Evolutionary conservation across 192 early-diverging fungal species (phyloP), one percentile per base, ranked within the genome.

Genomic region (Coemansia umbellata): DNA sequence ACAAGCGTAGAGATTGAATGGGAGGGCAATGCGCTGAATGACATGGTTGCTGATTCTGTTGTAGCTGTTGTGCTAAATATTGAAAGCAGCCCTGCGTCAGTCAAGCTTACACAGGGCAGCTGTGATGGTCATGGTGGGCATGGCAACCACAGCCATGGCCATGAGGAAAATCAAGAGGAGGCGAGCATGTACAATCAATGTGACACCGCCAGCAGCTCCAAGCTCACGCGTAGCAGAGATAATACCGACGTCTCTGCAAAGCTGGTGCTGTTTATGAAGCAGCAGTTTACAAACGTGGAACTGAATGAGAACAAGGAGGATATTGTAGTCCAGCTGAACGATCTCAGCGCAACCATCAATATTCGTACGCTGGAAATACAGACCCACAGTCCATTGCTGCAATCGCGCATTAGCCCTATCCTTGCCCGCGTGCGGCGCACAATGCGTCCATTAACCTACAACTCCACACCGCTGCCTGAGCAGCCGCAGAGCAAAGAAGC

Each of bases 1-100:
- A 35, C 48, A 5, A 26, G 55, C 18, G 71, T 94, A 3, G 76
- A 85, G 37, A 65, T 99, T 18, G 93, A 94, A 64, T 99, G 96
- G 96, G 81, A 86, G 27, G 87, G 94, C 40, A 86, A 91, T 63
- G 71, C 85, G 22, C 83, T 94, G 61, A 95, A 92, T 53, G 96
- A 99, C 67, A 93, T 96, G 87, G 84, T 97, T 1, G 95, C 94
- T 5, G 96, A 99, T 53, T 90, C 95, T 31, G 86, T 95, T 5
- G 56, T 95, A 14, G 91, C 91, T 0, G 80, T 96, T 22, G 78
- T 96, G 14, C 41, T 91, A 37, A 86, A 89, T 52, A 88, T 91
- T 40, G 95, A 93, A 43, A 83, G 81, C 32, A 87, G 86, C 56
- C 92, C 91, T 19, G 93, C 94, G 0, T 90, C 87, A 48, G 93